Evolutionary conservation across 2,329 filamentous ascomycete species (phyloP).

Genomic region (Emericellopsis cladophorae): DNA sequence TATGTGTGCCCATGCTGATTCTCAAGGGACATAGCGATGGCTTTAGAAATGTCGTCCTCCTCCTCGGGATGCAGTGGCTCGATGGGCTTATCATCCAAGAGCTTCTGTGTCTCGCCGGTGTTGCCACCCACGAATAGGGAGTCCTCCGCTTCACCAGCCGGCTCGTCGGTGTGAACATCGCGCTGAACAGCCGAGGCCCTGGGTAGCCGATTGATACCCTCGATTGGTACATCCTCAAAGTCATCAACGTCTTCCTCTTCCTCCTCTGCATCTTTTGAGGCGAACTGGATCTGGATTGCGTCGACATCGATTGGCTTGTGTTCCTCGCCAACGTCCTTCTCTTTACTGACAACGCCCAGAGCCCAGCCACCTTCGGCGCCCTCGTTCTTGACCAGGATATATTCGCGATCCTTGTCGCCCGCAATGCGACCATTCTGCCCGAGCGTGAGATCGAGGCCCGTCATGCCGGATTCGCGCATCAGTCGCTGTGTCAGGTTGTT

Average conservation of each 20-base stretch:
- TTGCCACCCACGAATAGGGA: conserved; percentile 33
- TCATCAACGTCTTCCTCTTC: conserved; percentile 62
- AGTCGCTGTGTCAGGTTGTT: conserved; percentile 90
- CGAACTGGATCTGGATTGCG: conserved; percentile 42
- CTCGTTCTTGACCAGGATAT: conserved; percentile 91
- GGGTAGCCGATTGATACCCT: conserved; percentile 75
- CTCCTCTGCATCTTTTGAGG: conserved; percentile 44
- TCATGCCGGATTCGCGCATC: conserved; percentile 91
- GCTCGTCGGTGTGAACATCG: conserved; percentile 4
- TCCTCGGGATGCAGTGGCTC: conserved; percentile 25
- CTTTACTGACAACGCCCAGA: conserved; percentile 79
- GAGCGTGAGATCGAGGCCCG: conserved; percentile 58
- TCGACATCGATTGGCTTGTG: conserved; percentile 93
- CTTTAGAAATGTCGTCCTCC: conserved; percentile 56
- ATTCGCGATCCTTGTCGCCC: conserved; percentile 82
- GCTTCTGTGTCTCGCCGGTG: conserved; percentile 8
- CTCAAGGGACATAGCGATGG: conserved; percentile 76
- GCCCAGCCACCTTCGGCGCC: conserved; percentile 94
- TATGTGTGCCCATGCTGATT: conserved; percentile 34
- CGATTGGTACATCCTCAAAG: conserved; percentile 88
- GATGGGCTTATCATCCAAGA: conserved; percentile 17
- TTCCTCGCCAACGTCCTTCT: conserved; percentile 64
- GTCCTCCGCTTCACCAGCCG: conserved; percentile 27
- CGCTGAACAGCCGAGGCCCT: conserved; percentile 23
- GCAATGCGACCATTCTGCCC: conserved; percentile 56